Base-by-base conservation (phyloP, 1,284 basidiomycete species). In the Heterobasidion parviporum region DNA sequence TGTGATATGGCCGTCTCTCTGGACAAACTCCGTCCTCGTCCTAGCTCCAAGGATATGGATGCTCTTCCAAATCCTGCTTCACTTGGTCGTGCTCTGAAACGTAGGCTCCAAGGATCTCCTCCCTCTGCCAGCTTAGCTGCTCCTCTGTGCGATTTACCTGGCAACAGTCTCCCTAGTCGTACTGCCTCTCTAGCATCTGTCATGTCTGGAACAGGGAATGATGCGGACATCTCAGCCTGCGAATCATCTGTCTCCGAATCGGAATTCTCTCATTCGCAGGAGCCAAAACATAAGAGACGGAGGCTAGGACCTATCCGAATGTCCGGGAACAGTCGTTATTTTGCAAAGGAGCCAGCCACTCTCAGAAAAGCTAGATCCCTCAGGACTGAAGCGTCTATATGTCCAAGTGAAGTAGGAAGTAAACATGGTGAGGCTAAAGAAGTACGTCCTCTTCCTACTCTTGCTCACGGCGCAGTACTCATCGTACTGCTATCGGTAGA, bases 321-420 rank as follows among this genome's bases (percentile, higher is more conserved):
- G 15, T 12, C 14, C 47, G 18, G 18, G 26, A 33, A 32, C 15
- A 32, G 26, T 36, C 33, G 15, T 16, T 26, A 48, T 26, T 26
- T 26, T 54, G 33, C 53, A n/a, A 16, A 7, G 6, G 53, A 49
- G 34, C 55, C 55, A 10, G 50, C 50, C 8, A 47, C 44, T 44
- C 41, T 48, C 3, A n/a, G 44, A 12, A 52, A 56, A 35, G 41
- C 55, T 14, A 45, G 35, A 32, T 56, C 55, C 33, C 49, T 46
- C 20, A 38, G 44, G n/a, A 52, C 55, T 16, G 55, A 52, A 5
- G 34, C 33, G 2, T 56, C 55, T 20, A 20, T 56, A 7, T 15
- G 38, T 8, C n/a, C 9, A 9, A 26, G 26, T 26, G 26, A 26
- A 26, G 26, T 26, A 5, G 26, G 26, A 26, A 26, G 26, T 26